Base-by-base conservation (phyloP, 208 protist genomes). In the Acanthamoeba triangularis region DNA sequence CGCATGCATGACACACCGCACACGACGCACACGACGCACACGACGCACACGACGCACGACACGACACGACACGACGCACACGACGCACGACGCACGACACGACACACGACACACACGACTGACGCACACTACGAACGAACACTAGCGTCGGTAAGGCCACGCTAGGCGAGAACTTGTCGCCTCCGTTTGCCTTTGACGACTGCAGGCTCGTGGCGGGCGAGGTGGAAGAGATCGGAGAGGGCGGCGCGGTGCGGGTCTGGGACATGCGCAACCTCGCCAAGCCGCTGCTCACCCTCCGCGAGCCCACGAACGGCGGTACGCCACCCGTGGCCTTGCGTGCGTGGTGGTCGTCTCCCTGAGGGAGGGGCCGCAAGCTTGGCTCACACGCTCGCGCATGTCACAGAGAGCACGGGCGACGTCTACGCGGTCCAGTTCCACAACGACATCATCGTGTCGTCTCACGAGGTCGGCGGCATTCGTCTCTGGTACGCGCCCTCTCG, bases 401-500 rank as follows among this genome's bases (percentile, higher is more conserved):
- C 61, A 69, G 61, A 69, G 25, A 69, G 61, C 61, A 69, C 72
- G 30, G 72, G 72, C 72, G 72, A 80, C 72, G 72, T 80, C 35
- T 80, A 49, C 41, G 72, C 72, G 6, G 72, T 80, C 11, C n/a
- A 47, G 35, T 80, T 80, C 41, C 10, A 80, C 23, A 25, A 11
- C 8, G 72, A 80, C 10, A 44, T 47, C 2, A 80, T 80, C 72
- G 72, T 80, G 30, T 80, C 72, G 72, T 80, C 72, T 47, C 72
- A 80, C 41, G 72, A 80, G 41, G 20, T 47, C 35, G 72, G 72
- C 33, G 72, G 41, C 41, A 11, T 80, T 13, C 72, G 72, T 35
- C 72, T 47, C 72, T 80, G 72, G 69, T 80, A 25, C 35, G 20
- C 11, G n/a, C n/a, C n/a, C n/a, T n/a, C n/a, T n/a, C n/a, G n/a